Evolutionary conservation across 108 stramenopile species (phyloP).

Genomic region (Epipyxis sp.): DNA sequence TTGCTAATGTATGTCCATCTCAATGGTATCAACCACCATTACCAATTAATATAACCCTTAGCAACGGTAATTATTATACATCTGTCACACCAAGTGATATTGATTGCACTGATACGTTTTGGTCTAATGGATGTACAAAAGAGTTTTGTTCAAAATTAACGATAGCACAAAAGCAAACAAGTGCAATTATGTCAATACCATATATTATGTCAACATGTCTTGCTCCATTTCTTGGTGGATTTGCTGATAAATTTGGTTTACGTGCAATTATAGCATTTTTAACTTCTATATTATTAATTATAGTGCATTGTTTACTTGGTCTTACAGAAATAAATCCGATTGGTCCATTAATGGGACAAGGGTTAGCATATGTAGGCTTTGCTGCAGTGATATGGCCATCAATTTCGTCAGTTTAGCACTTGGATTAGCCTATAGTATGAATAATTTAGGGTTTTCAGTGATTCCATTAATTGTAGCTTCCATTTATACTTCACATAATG

Average conservation of each 20-base stretch:
- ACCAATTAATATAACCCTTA: background rate
- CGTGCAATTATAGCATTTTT: conserved; percentile 49
- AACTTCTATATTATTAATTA: conserved; percentile 46
- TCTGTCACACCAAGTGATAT: conserved; percentile 43
- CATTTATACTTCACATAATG: conserved; percentile 37
- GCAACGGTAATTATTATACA: background rate
- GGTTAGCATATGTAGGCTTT: conserved; percentile 60
- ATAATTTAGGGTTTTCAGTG: conserved; percentile 61
- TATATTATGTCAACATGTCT: conserved; percentile 57
- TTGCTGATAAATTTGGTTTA: conserved; percentile 60
- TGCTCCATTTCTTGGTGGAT: conserved; percentile 56
- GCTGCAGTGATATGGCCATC: conserved; percentile 68
- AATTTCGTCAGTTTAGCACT: conserved; percentile 62
- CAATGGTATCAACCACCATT: conserved; percentile 15
- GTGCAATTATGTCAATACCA: conserved; percentile 56
- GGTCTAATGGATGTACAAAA: conserved; percentile 49
- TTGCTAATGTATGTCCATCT: background rate
- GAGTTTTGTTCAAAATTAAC: conserved; percentile 44
- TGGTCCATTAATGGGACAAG: conserved; percentile 56
- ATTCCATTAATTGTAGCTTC: conserved; percentile 53
- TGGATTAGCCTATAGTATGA: conserved; percentile 58
- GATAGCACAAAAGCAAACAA: conserved; percentile 23
- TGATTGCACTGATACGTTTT: conserved; percentile 57
- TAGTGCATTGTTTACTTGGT: conserved; percentile 55
- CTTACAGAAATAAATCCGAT: conserved; percentile 39